phyloP scores from a whole-genome alignment of 148 eudicot genomes.

The Chenopodium suecicum region DNA sequence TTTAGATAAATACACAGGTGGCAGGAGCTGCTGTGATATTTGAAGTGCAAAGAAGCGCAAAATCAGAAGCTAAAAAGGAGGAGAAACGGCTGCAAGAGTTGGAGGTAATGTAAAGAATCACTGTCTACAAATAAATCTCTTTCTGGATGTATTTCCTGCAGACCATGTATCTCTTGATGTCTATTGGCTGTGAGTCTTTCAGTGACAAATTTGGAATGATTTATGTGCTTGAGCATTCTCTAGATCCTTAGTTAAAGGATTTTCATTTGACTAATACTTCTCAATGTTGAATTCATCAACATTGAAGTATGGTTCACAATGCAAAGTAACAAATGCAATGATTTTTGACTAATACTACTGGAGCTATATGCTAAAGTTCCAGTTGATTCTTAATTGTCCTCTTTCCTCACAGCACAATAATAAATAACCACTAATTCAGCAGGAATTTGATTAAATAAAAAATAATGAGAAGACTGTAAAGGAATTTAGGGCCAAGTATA shows the following conservation, averaged over 20 bases:
- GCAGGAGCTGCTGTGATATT: conserved; percentile 75
- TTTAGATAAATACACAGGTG: conserved; percentile 47
- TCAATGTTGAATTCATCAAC: neutral
- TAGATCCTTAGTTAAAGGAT: neutral
- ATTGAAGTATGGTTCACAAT: neutral
- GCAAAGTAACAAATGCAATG: neutral
- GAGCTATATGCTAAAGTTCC: too few species aligned
- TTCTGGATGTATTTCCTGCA: neutral
- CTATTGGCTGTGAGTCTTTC: neutral
- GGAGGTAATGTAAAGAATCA: conserved; percentile 53
- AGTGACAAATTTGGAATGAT: neutral
- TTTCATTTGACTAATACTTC: neutral
- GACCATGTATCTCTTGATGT: neutral
- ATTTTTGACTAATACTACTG: too few species aligned
- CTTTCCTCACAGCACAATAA: too few species aligned
- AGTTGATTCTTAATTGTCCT: too few species aligned
- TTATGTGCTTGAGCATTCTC: neutral
- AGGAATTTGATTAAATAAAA: too few species aligned
- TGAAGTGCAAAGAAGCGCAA: conserved; percentile 84
- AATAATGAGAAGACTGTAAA: too few species aligned
- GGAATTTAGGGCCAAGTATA: too few species aligned
- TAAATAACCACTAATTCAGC: too few species aligned
- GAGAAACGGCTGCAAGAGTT: conserved; percentile 65
- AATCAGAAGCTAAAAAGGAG: conserved; percentile 88
- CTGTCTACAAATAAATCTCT: neutral